A percentile compares a stretch with the other conserved stretches of the same genome.
phyloP scores from a whole-genome alignment of 2,329 filamentous ascomycete species.

The Fusarium sororula region DNA sequence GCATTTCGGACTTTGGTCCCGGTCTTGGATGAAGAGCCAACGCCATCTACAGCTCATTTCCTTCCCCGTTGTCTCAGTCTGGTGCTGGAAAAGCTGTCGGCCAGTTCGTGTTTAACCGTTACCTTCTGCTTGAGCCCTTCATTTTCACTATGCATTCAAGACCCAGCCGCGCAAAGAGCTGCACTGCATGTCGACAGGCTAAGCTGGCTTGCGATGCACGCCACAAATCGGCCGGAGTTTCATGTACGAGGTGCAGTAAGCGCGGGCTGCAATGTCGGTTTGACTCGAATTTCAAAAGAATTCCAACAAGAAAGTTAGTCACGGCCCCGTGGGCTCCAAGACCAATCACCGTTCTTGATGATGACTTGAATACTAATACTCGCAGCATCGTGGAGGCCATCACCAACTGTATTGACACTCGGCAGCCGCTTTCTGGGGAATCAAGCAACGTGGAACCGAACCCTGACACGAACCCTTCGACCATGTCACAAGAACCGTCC shows the following conservation, averaged over 20 bases:
- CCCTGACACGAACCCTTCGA: background rate
- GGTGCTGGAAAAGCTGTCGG: background rate
- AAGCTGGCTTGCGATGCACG: background rate
- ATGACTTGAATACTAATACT: background rate
- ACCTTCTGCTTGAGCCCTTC: background rate
- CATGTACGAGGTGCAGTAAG: background rate
- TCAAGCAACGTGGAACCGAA: background rate
- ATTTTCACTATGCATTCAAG: background rate
- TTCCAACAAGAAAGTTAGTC: background rate
- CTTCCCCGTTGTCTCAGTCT: background rate
- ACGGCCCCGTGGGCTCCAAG: rapidly evolving
- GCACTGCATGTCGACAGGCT: background rate
- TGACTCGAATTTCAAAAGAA: background rate
- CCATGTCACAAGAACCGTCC: background rate
- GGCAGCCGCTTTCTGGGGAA: background rate
- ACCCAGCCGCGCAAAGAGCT: background rate
- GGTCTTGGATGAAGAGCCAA: background rate
- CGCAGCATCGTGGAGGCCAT: background rate
- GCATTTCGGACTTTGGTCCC: background rate
- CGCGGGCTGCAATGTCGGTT: background rate
- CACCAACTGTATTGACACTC: background rate
- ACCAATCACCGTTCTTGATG: no score
- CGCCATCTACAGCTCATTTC: background rate
- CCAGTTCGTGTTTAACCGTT: rapidly evolving
- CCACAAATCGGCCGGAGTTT: background rate